Base-by-base conservation (phyloP, 768 basidiomycete species). In the Erythrobasidium yunnanense region DNA sequence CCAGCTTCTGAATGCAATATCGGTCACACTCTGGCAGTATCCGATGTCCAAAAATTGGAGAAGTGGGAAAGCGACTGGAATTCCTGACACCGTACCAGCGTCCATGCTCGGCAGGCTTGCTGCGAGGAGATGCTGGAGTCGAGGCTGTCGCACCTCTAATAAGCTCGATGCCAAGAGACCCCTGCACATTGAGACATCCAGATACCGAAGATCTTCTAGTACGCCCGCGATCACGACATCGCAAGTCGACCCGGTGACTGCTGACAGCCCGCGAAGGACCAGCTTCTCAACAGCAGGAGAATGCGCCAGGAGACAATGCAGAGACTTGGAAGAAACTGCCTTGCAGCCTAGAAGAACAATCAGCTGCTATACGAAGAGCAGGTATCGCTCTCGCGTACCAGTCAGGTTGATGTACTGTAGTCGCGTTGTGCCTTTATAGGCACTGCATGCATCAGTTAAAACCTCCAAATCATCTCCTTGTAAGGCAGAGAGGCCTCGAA, bases 121-220 rank as follows among this genome's bases (percentile, higher is more conserved):
- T 11, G 56, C 56, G 33, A 45, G 47, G 11, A 58, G 38, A 13
- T 46, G 35, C 56, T 38, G 2, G 22, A 58, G 23, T 38, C 25
- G 25, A 25, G 34, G 56, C 32, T 58, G 56, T 4, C 29, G 42
- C 56, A 58, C 22, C 4, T 63, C 60, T 4, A 63, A 35, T 20
- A 63, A 34, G 5, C 47, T 29, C 17, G 42, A 25, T 23, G 60
- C 60, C 47, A 35, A 35, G 6, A 63, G 47, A 20, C 38, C n/a
- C n/a, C 60, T 46, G 23, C 60, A 63, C 20, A 63, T 46, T 8
- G 60, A 63, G 4, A 63, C 47, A 27, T 63, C 49, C 4, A 63
- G 30, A 15, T 18, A 30, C 17, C 33, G n/a, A n/a, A 63, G 46
- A n/a, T 22, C 18, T n/a, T 45, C 13, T 6, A 63, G 17, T 2